A percentile compares a stretch with the other conserved stretches of the same genome.
phyloP scores from a whole-genome alignment of 805 yeast species.

The Starmerella davenportii region DNA sequence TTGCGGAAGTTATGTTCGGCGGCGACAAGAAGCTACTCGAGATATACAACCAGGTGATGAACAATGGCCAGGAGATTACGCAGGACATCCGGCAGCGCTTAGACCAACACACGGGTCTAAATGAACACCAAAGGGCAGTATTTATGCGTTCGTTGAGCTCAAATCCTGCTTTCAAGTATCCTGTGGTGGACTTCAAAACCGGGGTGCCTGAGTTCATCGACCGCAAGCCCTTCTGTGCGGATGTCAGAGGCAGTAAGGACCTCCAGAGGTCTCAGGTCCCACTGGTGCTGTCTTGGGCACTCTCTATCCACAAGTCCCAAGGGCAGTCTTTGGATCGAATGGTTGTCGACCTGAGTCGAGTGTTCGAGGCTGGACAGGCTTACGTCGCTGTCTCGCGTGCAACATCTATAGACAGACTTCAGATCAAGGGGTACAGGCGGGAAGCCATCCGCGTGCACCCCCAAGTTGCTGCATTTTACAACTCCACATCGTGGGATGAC shows the following conservation, averaged over 20 bases:
- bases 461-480: slow-evolving; percentile 54
- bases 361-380: slow-evolving; percentile 87
- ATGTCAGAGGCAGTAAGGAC: slow-evolving; percentile 22
- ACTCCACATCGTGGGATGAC: slow-evolving; percentile 8
- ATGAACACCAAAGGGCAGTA: neutral
- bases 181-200: slow-evolving; percentile 15
- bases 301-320: slow-evolving; percentile 90
- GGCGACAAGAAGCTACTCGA: slow-evolving; percentile 5
- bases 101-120: too few relatives aligned
- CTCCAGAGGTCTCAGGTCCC: slow-evolving; percentile 69
- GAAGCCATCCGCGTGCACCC: slow-evolving; percentile 50
- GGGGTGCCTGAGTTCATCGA: slow-evolving; percentile 8
- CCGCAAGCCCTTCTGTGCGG: slow-evolving; percentile 10
- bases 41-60: slow-evolving; percentile 12
- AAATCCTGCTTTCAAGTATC: slow-evolving; percentile 5
- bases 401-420: slow-evolving; percentile 58
- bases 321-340: slow-evolving; percentile 73
- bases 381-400: slow-evolving; percentile 94
- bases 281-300: slow-evolving; percentile 77
- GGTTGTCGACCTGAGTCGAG: slow-evolving; percentile 52
- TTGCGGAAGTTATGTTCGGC: neutral
- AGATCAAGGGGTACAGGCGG: slow-evolving; percentile 56
- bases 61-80: neutral
- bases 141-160: slow-evolving; percentile 4
- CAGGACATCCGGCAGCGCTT: neutral